A percentile compares a stretch with the other conserved stretches of the same genome.
Conservation (phyloP, 805 yeast genomes). For the Kuraishia capsulata region DNA sequence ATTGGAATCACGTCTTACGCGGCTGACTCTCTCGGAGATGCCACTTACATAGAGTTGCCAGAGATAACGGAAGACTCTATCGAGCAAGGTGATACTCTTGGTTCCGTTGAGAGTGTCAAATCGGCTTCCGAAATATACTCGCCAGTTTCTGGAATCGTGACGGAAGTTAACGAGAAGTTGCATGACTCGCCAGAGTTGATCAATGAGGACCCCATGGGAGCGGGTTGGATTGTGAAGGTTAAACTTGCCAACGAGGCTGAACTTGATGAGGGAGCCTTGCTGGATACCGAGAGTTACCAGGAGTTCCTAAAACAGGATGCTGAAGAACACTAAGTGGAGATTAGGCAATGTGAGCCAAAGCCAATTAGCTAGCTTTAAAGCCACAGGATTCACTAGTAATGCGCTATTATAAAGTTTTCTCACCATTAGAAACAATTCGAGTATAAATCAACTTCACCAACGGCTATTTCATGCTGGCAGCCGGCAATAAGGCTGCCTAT, state of each 20-base stretch:
- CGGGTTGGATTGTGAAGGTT: constrained; percentile 86
- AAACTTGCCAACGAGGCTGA: constrained; percentile 37
- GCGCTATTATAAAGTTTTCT: too few species aligned
- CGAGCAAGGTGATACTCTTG: constrained; percentile 72
- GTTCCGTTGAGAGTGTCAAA: constrained; percentile 92
- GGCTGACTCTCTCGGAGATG: constrained; percentile 94
- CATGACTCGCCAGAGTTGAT: constrained; percentile 68
- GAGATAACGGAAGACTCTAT: constrained; percentile 39
- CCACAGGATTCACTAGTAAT: too few species aligned
- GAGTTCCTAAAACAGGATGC: constrained; percentile 46
- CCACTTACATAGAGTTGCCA: constrained; percentile 88
- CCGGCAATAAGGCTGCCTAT: too few species aligned
- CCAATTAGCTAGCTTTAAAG: too few species aligned
- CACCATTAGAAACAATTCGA: too few species aligned
- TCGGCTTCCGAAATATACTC: constrained; percentile 88
- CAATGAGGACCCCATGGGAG: constrained; percentile 86
- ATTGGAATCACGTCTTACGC: constrained; percentile 93
- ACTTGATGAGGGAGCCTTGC: constrained; percentile 32
- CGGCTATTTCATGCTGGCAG: too few species aligned
- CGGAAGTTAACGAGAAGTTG: constrained; percentile 61
- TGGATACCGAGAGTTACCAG: constrained; percentile 48
- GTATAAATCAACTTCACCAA: too few species aligned
- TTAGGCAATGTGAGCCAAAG: not conserved
- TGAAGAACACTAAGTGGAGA: not conserved
- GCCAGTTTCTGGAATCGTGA: constrained; percentile 72